A percentile compares a stretch with the other conserved stretches of the same genome.
Evolutionary conservation across 2,329 filamentous ascomycete genomes (phyloP).

Genomic region (Diaporthe vexans): DNA sequence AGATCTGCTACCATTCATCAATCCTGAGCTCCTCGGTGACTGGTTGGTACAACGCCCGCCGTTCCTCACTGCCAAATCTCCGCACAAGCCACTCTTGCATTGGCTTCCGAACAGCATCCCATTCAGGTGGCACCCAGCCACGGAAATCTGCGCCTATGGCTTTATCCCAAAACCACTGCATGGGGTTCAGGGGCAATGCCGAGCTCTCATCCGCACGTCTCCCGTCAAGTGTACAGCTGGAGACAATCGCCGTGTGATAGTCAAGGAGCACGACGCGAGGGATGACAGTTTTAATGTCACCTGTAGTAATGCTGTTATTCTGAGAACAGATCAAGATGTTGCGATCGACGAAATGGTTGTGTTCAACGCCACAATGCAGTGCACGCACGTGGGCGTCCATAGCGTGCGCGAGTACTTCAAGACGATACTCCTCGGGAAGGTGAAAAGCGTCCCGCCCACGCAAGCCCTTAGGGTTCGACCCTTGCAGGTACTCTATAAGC

Average conservation of each 20-base stretch:
- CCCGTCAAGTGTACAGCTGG: neutral
- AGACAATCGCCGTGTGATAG: neutral
- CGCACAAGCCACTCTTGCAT: slow-evolving; percentile 9
- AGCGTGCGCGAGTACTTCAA: neutral
- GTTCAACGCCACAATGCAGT: slow-evolving; percentile 3
- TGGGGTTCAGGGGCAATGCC: slow-evolving; percentile 9
- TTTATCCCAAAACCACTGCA: slow-evolving; percentile 4
- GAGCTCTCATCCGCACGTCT: neutral
- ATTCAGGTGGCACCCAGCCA: neutral
- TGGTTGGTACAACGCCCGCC: neutral
- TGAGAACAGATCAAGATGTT: neutral
- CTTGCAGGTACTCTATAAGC: neutral
- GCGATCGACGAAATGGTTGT: slow-evolving; percentile 4
- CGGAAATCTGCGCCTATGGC: neutral
- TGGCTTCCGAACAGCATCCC: neutral
- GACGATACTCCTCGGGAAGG: neutral
- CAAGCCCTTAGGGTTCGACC: neutral
- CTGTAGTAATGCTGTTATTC: neutral
- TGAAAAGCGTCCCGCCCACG: neutral
- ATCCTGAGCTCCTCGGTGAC: neutral
- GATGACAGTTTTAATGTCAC: neutral
- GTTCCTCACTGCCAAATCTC: slow-evolving; percentile 3
- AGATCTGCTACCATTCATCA: neutral
- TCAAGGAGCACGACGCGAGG: neutral
- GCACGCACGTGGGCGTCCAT: slow-evolving; percentile 7